Base-by-base conservation (phyloP, 805 yeast genomes). In the Wickerhamomyces subpelliculosus region DNA sequence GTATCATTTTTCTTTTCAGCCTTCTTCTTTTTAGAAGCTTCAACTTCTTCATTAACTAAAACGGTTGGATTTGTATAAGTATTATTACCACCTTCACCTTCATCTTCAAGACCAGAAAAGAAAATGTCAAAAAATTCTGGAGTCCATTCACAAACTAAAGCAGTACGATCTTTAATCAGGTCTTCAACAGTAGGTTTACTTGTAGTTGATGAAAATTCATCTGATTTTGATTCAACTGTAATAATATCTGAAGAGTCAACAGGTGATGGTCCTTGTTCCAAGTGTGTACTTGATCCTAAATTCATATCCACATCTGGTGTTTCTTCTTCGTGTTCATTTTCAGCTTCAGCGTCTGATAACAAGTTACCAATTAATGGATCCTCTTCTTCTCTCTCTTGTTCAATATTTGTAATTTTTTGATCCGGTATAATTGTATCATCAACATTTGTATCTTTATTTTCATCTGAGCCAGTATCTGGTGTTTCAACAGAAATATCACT, bases 101-200 rank as follows among this genome's bases (percentile, higher is more conserved):
- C 70, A 12, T 63, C 72, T 22, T 65, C 68, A 13, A 62, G 49
- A 1, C 70, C 70, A 5, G 72, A 57, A 53, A 84, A 85, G 36
- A 75, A 77, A 7, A 67, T 65, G 28, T 70, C 68, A 49, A 70
- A 70, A 1, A 61, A 54, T 2, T 61, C 68, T 3, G 61, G 52
- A 23, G 68, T 62, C 93, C 94, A 85, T 47, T 84, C 83, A 54
- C 89, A 80, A 5, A 84, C 71, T 10, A 78, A 47, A 1, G 75
- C 71, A 32, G 55, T 65, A 24, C 58, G 62, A 22, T 48, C 51
- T 1, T 39, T 42, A 13, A 71, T 45, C 21, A 66, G 40, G 14
- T 13, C 8, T 8, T 27, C 14, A 7, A 11, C 18, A 9, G 19
- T 5, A 16, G 27, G 16, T 21, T n/a, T 28, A 11, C 13, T 32